Conservation (phyloP, 441 rosid species). For the Euphorbia corollata region DNA sequence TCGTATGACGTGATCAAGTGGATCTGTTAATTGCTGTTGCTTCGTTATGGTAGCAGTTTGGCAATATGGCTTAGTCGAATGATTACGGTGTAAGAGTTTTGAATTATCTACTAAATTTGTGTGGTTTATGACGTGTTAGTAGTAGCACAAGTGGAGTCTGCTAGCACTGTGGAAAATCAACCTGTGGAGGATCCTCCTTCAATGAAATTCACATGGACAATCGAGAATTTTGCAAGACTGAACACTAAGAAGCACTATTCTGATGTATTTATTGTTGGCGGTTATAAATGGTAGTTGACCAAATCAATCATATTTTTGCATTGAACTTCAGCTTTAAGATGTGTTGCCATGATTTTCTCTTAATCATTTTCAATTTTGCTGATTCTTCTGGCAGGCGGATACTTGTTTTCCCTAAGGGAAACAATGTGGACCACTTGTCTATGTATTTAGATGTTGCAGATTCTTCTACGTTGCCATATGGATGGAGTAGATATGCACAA, state of each 20-base stretch:
- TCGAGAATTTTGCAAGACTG: constrained; percentile 60
- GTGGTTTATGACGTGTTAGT: constrained; percentile 23
- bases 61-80: constrained; percentile 8
- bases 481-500: constrained; percentile 93
- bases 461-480: constrained; percentile 63
- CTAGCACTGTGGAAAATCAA: constrained; percentile 58
- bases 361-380: not conserved
- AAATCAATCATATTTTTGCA: not conserved
- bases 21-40: constrained; percentile 19
- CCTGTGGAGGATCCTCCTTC: constrained; percentile 78
- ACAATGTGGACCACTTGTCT: constrained; percentile 86
- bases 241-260: constrained; percentile 82
- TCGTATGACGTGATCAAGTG: constrained; percentile 21
- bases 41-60: constrained; percentile 1
- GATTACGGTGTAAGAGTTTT: constrained; percentile 32
- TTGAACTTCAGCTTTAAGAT: constrained; percentile 8
- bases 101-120: constrained; percentile 16
- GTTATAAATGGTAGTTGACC: constrained; percentile 62
- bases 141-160: constrained; percentile 60
- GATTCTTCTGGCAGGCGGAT: constrained; percentile 50
- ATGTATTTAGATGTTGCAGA: constrained; percentile 95
- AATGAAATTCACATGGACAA: constrained; percentile 73
- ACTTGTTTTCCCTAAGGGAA: constrained; percentile 83
- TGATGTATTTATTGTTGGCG: constrained; percentile 63
- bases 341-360: not conserved